These are phyloP conservation scores for Pluteus cervinus DNA, from an alignment of 768 basidiomycete species.

Conservation along the genomic window DNA sequence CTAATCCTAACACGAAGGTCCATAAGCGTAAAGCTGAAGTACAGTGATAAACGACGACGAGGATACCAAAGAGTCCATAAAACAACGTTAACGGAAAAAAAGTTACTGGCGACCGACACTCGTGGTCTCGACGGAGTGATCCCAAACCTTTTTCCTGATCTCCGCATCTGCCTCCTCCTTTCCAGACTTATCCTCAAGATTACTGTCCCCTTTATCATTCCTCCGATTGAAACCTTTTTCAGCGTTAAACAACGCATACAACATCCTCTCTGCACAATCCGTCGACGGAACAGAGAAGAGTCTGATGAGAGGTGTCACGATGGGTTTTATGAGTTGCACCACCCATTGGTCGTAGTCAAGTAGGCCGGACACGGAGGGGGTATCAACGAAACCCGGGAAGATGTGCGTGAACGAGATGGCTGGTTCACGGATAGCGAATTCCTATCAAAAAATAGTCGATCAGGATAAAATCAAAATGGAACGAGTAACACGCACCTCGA, in stretches of 20 bases:
- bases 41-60: too few species aligned
- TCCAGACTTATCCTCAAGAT: not conserved
- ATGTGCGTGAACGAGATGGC: conserved; percentile 37
- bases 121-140: too few species aligned
- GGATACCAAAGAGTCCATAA: too few species aligned
- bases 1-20: too few species aligned
- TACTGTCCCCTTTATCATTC: conserved; percentile 13
- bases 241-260: conserved; percentile 20
- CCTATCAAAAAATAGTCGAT: conserved; percentile 14
- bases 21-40: too few species aligned
- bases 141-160: conserved; percentile 7
- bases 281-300: conserved; percentile 14
- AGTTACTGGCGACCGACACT: too few species aligned
- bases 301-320: conserved; percentile 16
- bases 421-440: conserved; percentile 33
- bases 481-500: conserved; percentile 20
- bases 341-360: conserved; percentile 10
- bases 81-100: too few species aligned
- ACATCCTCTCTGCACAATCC: conserved; percentile 25
- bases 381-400: conserved; percentile 34
- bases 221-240: conserved; percentile 16
- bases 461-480: not conserved
- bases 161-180: conserved; percentile 1
- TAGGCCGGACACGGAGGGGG: conserved; percentile 14
- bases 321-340: conserved; percentile 10